Percentiles rank a stretch among this genome's conserved stretches.
Conservation (phyloP, 306 rosid species). For the Albizia julibrissin region DNA sequence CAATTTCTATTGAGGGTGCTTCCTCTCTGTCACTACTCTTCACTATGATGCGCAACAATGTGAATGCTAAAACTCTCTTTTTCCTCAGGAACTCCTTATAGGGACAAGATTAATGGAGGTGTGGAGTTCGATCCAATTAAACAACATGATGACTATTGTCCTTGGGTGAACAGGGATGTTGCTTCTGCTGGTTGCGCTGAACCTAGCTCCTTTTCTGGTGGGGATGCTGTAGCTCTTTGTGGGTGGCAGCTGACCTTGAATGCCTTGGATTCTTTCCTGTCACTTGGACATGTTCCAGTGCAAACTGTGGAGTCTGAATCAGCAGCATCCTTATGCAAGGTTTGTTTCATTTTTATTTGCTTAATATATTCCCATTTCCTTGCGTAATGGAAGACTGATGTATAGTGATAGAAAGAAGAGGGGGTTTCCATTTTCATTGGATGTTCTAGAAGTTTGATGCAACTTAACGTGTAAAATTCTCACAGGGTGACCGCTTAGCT, state of each 20-base stretch:
- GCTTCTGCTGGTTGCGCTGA: slow-evolving; percentile 80
- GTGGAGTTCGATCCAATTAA: slow-evolving; percentile 87
- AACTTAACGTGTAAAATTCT: slow-evolving; percentile 24
- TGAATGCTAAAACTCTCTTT: slow-evolving; percentile 29
- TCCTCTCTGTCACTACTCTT: neutral
- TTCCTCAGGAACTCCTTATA: slow-evolving; percentile 64
- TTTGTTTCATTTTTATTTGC: slow-evolving; percentile 29
- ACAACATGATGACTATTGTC: slow-evolving; percentile 88
- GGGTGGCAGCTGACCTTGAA: slow-evolving; percentile 99
- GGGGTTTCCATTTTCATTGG: neutral
- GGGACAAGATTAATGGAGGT: slow-evolving; percentile 76
- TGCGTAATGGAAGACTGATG: neutral
- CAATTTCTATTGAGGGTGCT: slow-evolving; percentile 22
- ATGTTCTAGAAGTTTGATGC: slow-evolving; percentile 24
- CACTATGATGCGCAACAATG: slow-evolving; percentile 11
- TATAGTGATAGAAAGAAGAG: too few species aligned
- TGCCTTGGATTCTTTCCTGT: slow-evolving; percentile 82
- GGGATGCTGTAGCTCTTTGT: slow-evolving; percentile 66
- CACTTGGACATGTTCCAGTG: slow-evolving; percentile 72
- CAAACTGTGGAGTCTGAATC: slow-evolving; percentile 89
- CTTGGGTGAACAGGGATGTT: slow-evolving; percentile 98
- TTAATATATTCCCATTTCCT: neutral
- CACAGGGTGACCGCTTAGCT: slow-evolving; percentile 76
- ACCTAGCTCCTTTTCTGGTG: slow-evolving; percentile 52
- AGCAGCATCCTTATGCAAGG: slow-evolving; percentile 97